phyloP scores from a whole-genome alignment of 805 yeast species.

The Debaryomyces prosopidis region DNA sequence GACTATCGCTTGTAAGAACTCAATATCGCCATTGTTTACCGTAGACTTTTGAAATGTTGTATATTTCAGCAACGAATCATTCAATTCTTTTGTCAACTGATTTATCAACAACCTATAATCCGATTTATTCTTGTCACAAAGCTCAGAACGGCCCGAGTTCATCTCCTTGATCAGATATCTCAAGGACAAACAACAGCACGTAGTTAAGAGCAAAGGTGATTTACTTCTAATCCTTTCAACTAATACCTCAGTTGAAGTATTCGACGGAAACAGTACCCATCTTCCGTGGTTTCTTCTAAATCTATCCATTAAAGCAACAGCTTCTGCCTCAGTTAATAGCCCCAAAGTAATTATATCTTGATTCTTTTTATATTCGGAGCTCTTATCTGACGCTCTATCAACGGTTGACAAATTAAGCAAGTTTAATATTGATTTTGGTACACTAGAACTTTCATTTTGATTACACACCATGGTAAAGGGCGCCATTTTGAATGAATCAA shows the following conservation, averaged over 20 bases:
- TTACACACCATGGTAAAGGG: conserved; percentile 45
- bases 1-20: conserved; percentile 68
- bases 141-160: conserved; percentile 25
- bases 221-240: conserved; percentile 47
- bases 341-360: conserved; percentile 54
- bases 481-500: conserved; percentile 38
- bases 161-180: conserved; percentile 42
- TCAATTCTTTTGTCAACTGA: conserved; percentile 52
- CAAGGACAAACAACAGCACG: conserved; percentile 63
- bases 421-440: conserved; percentile 39
- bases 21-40: conserved; percentile 37
- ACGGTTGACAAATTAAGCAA: conserved; percentile 17
- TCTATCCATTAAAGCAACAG: conserved; percentile 49
- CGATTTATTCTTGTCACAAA: conserved; percentile 19
- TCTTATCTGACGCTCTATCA: conserved; percentile 4
- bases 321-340: conserved; percentile 49
- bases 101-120: conserved; percentile 45
- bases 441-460: conserved; percentile 24
- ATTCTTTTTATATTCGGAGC: conserved; percentile 15
- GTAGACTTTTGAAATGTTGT: conserved; percentile 21
- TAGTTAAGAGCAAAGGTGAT: conserved; percentile 65
- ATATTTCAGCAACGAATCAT: conserved; percentile 38
- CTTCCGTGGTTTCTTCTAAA: conserved; percentile 71
- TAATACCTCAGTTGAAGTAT: conserved; percentile 47
- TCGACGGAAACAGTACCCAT: conserved; percentile 73